Conservation (phyloP, 148 eudicot genomes). For the Rhododendron kiyosumense region DNA sequence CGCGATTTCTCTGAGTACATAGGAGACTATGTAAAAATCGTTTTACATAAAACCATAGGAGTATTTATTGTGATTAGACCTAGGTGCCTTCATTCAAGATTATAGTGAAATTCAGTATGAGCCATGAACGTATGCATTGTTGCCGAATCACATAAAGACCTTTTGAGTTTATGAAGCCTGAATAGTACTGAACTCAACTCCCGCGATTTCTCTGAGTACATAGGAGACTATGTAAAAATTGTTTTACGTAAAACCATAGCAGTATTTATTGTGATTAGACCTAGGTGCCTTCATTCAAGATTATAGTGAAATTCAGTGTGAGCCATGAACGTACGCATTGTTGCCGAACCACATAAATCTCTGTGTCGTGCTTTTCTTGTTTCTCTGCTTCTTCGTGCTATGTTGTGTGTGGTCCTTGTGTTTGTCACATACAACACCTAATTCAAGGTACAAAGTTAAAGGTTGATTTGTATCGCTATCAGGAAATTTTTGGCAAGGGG, state of each 20-base stretch:
- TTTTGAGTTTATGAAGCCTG: too few relatives aligned
- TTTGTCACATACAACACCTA: background rate
- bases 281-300: too few relatives aligned
- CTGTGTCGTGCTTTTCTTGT: background rate
- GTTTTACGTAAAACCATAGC: background rate
- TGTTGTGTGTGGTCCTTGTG: background rate
- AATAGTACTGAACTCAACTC: background rate
- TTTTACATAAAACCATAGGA: background rate
- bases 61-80: too few relatives aligned
- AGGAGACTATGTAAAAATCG: background rate
- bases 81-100: too few relatives aligned
- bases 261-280: too few relatives aligned
- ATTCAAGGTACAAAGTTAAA: background rate
- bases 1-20: background rate
- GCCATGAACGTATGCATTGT: background rate
- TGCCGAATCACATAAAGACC: background rate
- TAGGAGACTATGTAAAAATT: background rate
- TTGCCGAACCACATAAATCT: background rate
- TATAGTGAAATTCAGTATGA: background rate
- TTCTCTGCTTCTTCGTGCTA: background rate
- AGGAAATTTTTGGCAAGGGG: conserved; percentile 73
- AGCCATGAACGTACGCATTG: background rate
- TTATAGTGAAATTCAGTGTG: too few relatives aligned
- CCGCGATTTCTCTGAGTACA: background rate
- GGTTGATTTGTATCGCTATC: conserved; percentile 4